Conservation (phyloP, 768 basidiomycete species). For the Leccinum boreale region DNA sequence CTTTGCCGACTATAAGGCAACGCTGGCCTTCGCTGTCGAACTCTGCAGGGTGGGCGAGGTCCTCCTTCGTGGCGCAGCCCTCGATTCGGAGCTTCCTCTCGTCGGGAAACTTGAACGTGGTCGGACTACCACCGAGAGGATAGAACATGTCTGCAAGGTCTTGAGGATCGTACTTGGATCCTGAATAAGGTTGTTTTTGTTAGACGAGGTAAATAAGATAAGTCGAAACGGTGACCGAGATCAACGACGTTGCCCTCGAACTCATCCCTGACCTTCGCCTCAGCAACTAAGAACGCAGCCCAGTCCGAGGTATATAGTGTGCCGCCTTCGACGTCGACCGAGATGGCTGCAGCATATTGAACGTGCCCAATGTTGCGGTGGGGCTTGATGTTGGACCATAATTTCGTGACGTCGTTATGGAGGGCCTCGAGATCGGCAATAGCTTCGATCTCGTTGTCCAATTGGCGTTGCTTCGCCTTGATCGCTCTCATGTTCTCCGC, state of each 20-base stretch:
- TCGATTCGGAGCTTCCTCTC: background rate
- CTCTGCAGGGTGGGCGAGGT: background rate
- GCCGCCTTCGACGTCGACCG: background rate
- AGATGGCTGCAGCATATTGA: background rate
- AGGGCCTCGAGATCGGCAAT: background rate
- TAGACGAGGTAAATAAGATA: background rate
- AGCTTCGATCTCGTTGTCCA: background rate
- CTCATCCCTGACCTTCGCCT: background rate
- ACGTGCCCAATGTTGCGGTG: background rate
- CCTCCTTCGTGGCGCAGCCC: background rate
- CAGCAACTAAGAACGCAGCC: background rate
- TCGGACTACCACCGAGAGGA: background rate
- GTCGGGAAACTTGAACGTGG: background rate
- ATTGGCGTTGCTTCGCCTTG: background rate
- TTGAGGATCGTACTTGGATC: background rate
- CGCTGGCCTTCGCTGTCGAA: background rate
- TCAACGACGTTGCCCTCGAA: background rate
- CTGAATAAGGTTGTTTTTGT: background rate
- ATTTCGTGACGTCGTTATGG: background rate
- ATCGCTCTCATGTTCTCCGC: background rate
- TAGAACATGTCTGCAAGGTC: background rate
- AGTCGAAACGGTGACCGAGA: background rate
- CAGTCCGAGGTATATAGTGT: background rate
- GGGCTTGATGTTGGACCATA: background rate
- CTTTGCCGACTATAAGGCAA: background rate